Percentiles rank a stretch among this genome's conserved stretches.
These are phyloP conservation scores for Fraxinus velutina DNA, from an alignment of 305 asterid genomes.

Conservation along the genomic window DNA sequence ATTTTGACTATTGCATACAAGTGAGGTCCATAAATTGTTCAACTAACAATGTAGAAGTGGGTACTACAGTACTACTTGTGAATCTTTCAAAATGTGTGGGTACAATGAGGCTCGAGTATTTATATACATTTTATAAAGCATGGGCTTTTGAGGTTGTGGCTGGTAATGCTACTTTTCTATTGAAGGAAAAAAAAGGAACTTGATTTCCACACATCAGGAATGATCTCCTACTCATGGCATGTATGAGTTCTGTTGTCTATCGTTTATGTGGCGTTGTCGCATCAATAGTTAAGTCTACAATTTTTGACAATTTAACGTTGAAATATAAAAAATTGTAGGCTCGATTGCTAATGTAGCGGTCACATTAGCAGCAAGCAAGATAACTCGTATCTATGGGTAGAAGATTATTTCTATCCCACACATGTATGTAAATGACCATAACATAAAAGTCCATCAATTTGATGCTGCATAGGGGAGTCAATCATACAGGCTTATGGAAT, in stretches of 20 bases:
- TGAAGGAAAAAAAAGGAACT: constrained; percentile 26
- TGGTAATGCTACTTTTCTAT: constrained; percentile 13
- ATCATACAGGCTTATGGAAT: neutral
- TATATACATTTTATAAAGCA: constrained; percentile 20
- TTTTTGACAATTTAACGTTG: no score
- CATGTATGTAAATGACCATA: neutral
- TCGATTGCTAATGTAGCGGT: no score
- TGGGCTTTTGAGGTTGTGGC: constrained; percentile 23
- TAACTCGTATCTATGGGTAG: no score
- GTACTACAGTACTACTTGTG: neutral
- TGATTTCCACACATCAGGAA: constrained; percentile 16
- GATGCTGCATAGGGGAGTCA: neutral
- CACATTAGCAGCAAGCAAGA: no score
- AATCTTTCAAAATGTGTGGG: neutral
- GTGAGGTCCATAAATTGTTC: constrained; percentile 5
- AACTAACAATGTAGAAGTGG: neutral
- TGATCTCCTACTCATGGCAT: no score
- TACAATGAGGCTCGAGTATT: neutral
- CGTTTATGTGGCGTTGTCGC: no score
- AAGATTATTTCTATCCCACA: no score
- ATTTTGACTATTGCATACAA: neutral
- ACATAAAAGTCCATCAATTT: neutral
- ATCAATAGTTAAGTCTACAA: no score
- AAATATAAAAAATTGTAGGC: no score
- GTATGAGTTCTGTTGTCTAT: no score